Evolutionary conservation across 345 rosid species (phyloP), one percentile per base, ranked within the genome.

Genomic region (Anastatica hierochuntica): DNA sequence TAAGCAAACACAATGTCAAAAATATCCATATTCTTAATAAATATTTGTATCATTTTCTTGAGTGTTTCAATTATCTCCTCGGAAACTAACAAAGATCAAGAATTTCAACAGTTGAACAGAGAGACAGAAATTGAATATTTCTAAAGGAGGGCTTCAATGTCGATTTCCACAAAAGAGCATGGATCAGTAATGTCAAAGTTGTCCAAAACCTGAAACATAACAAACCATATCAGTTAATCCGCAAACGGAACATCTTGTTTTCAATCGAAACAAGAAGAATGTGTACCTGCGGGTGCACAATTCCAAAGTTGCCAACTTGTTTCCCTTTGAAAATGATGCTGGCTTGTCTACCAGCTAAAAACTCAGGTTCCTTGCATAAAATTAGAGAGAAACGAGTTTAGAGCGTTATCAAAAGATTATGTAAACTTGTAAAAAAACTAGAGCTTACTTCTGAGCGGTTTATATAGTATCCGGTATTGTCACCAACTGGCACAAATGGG

Each of bases 121-220:
- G 24, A 21, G 24, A 21, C 24, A 21, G 2, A 21, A 21, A 21
- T 21, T 2, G 24, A 2, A 21, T 21, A 2, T 21, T 21, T 21
- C 24, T 68, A 62, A 20, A 68, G 14, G 19, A 76, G 59, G 21
- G 45, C 70, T 77, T 85, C 67, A 0, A 83, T 67, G 69, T 83
- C 74, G 2, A 89, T 62, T 68, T 84, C 90, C 67, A 89, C 31
- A 72, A 68, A 83, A 7, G 95, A 81, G 66, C 95, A 89, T 0
- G 95, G 90, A 78, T 89, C 83, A 1, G 76, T 60, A 30, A 85
- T 79, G 60, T 78, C 94, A 10, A 85, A 89, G 61, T 83, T 89
- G 63, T 64, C 73, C 79, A 85, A 72, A 49, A 83, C 90, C 94
- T 85, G 79, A 31, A 26, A 5, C 37, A 36, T 9, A 16, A 15